These are phyloP conservation scores for Wickerhamiella alocasiicola DNA, from an alignment of 805 yeast species.

Conservation along the genomic window DNA sequence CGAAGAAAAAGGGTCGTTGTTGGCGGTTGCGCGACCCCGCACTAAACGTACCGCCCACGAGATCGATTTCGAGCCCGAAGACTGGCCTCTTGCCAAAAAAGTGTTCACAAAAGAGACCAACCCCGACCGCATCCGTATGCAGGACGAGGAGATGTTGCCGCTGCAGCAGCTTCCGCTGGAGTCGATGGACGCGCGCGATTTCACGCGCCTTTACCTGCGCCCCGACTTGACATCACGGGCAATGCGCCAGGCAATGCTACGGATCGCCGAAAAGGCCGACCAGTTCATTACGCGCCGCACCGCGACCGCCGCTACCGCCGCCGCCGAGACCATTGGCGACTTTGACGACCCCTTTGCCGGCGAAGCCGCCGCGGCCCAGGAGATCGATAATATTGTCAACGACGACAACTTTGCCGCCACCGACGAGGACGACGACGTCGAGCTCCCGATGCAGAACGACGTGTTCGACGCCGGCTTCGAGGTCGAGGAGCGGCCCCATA, in stretches of 20 bases:
- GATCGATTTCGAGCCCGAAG: background rate
- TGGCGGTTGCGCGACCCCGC: background rate
- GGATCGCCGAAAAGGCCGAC: too few species aligned
- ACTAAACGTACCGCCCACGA: background rate
- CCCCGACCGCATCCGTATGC: background rate
- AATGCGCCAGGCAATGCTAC: background rate
- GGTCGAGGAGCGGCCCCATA: too few species aligned
- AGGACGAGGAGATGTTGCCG: background rate
- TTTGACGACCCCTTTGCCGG: too few species aligned
- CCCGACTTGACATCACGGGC: background rate
- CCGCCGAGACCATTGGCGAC: too few species aligned
- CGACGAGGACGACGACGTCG: too few species aligned
- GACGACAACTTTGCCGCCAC: too few species aligned
- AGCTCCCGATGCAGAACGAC: too few species aligned
- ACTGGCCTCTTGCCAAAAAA: background rate
- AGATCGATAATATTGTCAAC: too few species aligned
- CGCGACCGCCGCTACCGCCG: too few species aligned
- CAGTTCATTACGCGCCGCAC: too few species aligned
- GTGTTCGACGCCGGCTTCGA: too few species aligned
- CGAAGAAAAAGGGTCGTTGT: background rate
- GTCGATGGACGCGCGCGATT: conserved; percentile 1
- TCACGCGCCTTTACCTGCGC: background rate
- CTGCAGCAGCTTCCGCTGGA: background rate
- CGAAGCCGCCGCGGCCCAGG: too few species aligned
- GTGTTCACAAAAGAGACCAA: background rate